Base-by-base conservation (phyloP, 1,284 basidiomycete species). In the Stereum hirsutum region DNA sequence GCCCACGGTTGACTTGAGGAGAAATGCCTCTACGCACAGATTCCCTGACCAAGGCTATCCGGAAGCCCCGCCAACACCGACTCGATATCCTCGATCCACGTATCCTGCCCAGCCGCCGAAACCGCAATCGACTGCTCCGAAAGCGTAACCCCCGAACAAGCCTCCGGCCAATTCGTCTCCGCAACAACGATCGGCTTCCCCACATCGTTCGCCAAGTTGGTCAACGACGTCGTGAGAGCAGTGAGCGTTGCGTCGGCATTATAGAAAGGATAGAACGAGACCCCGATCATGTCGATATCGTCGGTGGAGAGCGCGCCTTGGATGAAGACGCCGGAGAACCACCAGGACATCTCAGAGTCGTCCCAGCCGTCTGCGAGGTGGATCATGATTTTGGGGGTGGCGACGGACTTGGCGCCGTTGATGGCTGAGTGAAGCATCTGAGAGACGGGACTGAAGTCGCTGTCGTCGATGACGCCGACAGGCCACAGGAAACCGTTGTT, bases 281-380 rank as follows among this genome's bases (percentile, higher is more conserved):
- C 76, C 17, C 75, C 78, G 54, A 80, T 66, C 46, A 78, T 62
- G 52, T 81, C 78, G 42, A 80, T 61, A 47, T 80, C 74, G 24
- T 58, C 54, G 0, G 64, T 59, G 4, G 69, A 55, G 39, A 81
- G 61, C 48, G 74, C 64, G 6, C 78, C 78, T 1, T 62, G 58
- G 39, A 72, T 66, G 59, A 78, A 77, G 32, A 79, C 68, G 28
- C 66, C 62, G 30, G 64, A 60, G 55, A 66, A 81, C 57, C 73
- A 81, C 34, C 60, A 74, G 44, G 59, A 57, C 27, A 76, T 63
- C 6, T 59, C 65, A 24, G 58, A 50, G 39, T 57, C 64, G 48
- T 78, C 63, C 79, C 79, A 82, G 2, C 78, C 78, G 48, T 82
- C 76, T 4, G 77, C 77, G 39, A 81, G 67, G 53, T 81, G 79